A percentile compares a stretch with the other conserved stretches of the same genome.
Evolutionary conservation across 345 rosid genomes (phyloP).

Genomic region (Erodium maritimum): DNA sequence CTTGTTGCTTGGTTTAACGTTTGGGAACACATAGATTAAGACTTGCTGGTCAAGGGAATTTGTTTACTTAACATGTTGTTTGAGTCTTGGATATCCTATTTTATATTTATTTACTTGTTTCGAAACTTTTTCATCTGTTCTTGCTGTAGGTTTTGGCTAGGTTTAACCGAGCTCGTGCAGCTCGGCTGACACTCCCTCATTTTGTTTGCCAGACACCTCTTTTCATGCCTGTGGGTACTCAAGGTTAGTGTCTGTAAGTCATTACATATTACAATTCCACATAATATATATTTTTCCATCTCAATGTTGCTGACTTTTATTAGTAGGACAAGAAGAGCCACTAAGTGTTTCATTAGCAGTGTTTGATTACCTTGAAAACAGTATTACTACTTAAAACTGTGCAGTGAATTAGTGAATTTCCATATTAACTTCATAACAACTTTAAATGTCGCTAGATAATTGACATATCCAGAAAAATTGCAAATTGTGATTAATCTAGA

Average conservation of each 20-base stretch:
- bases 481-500: too few relatives aligned
- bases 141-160: constrained; percentile 44
- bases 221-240: constrained; percentile 83
- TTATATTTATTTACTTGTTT: not conserved
- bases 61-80: not conserved
- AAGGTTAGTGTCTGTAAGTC: constrained; percentile 36
- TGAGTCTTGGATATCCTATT: not conserved
- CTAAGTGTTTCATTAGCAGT: too few relatives aligned
- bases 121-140: not conserved
- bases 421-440: too few relatives aligned
- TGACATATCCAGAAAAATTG: too few relatives aligned
- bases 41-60: constrained; percentile 72
- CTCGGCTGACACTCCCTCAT: constrained; percentile 61
- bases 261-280: not conserved
- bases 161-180: constrained; percentile 79
- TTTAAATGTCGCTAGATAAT: too few relatives aligned
- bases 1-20: too few relatives aligned
- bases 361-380: too few relatives aligned
- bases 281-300: not conserved
- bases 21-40: constrained; percentile 49
- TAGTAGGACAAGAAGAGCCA: too few relatives aligned
- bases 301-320: too few relatives aligned
- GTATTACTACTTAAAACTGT: too few relatives aligned
- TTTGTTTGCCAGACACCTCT: constrained; percentile 58
- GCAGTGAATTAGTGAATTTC: too few relatives aligned